Conservation (phyloP, 1,284 basidiomycete genomes). For the Apiotrichum mycotoxinovorans region DNA sequence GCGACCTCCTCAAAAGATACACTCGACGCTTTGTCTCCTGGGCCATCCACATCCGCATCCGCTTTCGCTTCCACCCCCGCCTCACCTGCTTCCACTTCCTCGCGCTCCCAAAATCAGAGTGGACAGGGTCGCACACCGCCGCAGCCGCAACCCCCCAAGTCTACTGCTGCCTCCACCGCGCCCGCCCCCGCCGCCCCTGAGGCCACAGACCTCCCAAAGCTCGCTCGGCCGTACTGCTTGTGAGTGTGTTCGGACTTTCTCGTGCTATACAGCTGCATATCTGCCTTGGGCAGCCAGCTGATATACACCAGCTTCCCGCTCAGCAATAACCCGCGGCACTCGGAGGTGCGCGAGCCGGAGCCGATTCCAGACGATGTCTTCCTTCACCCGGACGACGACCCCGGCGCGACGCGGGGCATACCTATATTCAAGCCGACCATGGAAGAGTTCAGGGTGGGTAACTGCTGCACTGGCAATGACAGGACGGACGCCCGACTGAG, state of each 20-base stretch:
- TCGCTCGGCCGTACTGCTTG: constrained; percentile 19
- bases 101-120: too few species aligned
- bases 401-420: constrained; percentile 76
- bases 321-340: constrained; percentile 16
- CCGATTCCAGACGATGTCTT: constrained; percentile 12
- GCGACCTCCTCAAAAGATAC: too few species aligned
- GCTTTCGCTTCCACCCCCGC: too few species aligned
- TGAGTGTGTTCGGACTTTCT: neutral
- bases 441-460: constrained; percentile 64
- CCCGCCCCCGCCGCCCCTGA: neutral
- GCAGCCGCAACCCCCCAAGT: neutral
- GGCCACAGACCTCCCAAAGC: neutral
- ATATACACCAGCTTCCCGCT: constrained; percentile 15
- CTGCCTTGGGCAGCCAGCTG: too few species aligned
- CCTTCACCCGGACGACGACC: constrained; percentile 67
- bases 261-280: too few species aligned
- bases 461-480: neutral
- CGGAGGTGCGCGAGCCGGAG: constrained; percentile 14
- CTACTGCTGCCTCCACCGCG: neutral
- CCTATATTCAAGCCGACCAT: constrained; percentile 89
- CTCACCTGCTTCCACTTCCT: too few species aligned
- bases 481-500: neutral
- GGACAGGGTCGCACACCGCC: neutral
- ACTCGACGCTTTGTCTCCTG: too few species aligned
- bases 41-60: too few species aligned